These are phyloP conservation scores for Hylodesmum podocarpum DNA, from an alignment of 306 rosid genomes.

Conservation along the genomic window DNA sequence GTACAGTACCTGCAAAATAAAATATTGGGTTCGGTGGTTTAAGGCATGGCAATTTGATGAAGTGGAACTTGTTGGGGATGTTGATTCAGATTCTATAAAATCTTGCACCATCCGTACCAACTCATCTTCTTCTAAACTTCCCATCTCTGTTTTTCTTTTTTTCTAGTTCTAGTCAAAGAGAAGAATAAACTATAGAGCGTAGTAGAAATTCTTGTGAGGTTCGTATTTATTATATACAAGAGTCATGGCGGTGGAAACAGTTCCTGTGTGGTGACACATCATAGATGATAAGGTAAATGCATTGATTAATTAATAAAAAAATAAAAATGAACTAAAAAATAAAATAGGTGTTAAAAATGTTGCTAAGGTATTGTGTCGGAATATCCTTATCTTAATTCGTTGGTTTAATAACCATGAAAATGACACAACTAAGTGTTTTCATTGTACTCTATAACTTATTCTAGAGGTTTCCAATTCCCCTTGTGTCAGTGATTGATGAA, in stretches of 20 bases:
- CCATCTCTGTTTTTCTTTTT: conserved; percentile 36
- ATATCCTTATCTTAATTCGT: conserved; percentile 36
- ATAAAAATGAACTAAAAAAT: neutral
- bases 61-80: conserved; percentile 32
- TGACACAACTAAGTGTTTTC: conserved; percentile 19
- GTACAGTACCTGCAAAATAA: conserved; percentile 49
- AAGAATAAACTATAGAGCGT: conserved; percentile 23
- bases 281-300: neutral
- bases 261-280: conserved; percentile 34
- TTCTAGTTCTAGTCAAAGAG: neutral
- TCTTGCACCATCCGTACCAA: conserved; percentile 67
- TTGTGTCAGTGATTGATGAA: neutral
- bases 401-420: conserved; percentile 14
- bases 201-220: neutral
- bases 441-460: conserved; percentile 1
- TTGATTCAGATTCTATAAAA: conserved; percentile 65
- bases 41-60: conserved; percentile 40
- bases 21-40: conserved; percentile 35
- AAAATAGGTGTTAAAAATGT: neutral
- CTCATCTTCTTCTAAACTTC: conserved; percentile 61
- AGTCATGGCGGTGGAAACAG: conserved; percentile 41
- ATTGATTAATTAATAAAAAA: neutral
- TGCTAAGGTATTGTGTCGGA: neutral
- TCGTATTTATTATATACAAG: neutral
- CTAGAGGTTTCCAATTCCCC: neutral